Conservation (phyloP, 2,329 filamentous ascomycete species). For the Alternaria dauci region DNA sequence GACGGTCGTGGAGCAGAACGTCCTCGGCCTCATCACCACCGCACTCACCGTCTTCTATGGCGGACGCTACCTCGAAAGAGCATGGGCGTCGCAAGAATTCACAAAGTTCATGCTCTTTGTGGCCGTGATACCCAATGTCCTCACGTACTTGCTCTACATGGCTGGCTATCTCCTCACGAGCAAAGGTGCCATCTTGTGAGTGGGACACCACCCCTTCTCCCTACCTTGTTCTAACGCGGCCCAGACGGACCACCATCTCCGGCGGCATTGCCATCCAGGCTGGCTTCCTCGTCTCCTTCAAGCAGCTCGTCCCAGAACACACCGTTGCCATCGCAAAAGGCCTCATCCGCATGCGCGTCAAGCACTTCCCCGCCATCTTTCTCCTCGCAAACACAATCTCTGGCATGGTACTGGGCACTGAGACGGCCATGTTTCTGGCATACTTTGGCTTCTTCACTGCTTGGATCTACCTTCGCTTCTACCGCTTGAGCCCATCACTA, state of each 20-base stretch:
- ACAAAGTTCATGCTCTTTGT: conserved; percentile 86
- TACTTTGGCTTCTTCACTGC: conserved; percentile 83
- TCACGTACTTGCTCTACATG: conserved; percentile 77
- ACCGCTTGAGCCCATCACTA: conserved; percentile 73
- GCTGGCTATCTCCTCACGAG: conserved; percentile 75
- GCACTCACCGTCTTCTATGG: conserved; percentile 86
- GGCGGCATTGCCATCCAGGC: conserved; percentile 91
- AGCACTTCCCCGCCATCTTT: conserved; percentile 79
- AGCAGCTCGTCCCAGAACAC: conserved; percentile 95
- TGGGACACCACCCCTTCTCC: conserved; percentile 22
- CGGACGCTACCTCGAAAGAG: conserved; percentile 92
- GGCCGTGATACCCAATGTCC: conserved; percentile 79
- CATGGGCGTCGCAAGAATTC: conserved; percentile 92
- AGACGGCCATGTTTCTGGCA: conserved; percentile 80
- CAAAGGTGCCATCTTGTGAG: conserved; percentile 74
- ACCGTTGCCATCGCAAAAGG: conserved; percentile 94
- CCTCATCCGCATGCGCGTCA: conserved; percentile 86
- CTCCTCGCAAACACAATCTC: conserved; percentile 74
- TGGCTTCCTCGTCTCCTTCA: conserved; percentile 94
- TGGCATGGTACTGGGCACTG: conserved; percentile 70
- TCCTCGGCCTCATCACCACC: conserved; percentile 83
- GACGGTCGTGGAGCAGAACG: conserved; percentile 89
- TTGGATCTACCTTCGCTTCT: conserved; percentile 97
- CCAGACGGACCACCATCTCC: conserved; percentile 77
- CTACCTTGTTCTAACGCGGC: conserved; percentile 22